Percentiles rank a stretch among this genome's conserved stretches.
phyloP scores from a whole-genome alignment of 1,284 basidiomycete genomes.

The Boletellus deceptivus region DNA sequence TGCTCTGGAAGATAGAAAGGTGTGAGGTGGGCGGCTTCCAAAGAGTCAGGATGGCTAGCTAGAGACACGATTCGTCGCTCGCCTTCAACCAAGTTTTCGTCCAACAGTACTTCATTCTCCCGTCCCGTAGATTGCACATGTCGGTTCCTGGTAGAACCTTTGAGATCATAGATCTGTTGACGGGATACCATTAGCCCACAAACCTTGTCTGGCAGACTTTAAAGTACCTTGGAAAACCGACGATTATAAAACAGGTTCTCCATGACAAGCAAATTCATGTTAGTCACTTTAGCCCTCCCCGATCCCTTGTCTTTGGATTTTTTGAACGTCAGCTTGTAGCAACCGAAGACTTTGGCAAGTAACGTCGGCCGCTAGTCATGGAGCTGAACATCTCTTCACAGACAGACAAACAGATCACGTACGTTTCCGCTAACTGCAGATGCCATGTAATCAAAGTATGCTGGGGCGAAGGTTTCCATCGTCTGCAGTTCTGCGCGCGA shows the following conservation, averaged over 20 bases:
- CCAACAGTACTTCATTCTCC: conserved; percentile 89
- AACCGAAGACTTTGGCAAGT: conserved; percentile 96
- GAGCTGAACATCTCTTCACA: conserved; percentile 2
- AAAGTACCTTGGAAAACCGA: conserved; percentile 74
- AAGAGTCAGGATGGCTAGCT: conserved; percentile 10
- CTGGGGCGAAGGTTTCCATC: conserved; percentile 95
- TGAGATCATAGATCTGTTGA: conserved; percentile 87
- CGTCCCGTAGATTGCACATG: conserved; percentile 89
- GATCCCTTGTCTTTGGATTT: conserved; percentile 69
- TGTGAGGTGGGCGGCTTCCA: conserved; percentile 60
- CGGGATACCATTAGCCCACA: conserved; percentile 4
- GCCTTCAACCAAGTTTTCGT: conserved; percentile 91
- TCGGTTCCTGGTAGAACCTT: conserved; percentile 89
- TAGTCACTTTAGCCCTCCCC: conserved; percentile 73
- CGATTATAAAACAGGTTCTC: conserved; percentile 96
- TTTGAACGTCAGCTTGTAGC: conserved; percentile 92
- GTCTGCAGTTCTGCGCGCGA: conserved; percentile 91
- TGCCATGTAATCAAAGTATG: conserved; percentile 97
- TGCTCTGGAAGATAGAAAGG: conserved; percentile 97
- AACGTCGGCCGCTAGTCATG: conserved; percentile 81
- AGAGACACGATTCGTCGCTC: conserved; percentile 21
- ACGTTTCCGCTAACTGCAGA: conserved; percentile 79
- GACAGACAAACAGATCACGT: conserved; percentile 26
- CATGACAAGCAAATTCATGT: conserved; percentile 97
- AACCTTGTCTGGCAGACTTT: background rate